Percentiles rank a stretch among this genome's conserved stretches.
Evolutionary conservation across 352 stramenopile genomes (phyloP).

Genomic region (Phytopythium mirpurense): DNA sequence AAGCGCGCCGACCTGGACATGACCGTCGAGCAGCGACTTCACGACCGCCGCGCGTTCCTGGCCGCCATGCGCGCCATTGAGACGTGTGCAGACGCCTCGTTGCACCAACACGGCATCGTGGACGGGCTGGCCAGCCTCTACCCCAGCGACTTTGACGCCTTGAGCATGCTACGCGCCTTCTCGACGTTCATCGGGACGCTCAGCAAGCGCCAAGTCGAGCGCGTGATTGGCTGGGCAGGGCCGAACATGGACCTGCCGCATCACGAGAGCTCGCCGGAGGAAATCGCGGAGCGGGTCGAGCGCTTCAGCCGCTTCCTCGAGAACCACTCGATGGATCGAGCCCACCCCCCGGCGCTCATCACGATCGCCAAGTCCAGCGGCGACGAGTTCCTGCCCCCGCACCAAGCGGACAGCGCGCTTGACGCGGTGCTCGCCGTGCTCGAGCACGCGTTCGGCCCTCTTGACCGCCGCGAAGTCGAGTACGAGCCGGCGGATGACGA

Average conservation of each 20-base stretch:
- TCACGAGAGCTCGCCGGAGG: slow-evolving; percentile 45
- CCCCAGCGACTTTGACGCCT: slow-evolving; percentile 6
- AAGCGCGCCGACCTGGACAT: slow-evolving; percentile 21
- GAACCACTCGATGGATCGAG: slow-evolving; percentile 8
- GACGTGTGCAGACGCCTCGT: slow-evolving; percentile 6
- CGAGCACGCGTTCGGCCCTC: slow-evolving; percentile 19
- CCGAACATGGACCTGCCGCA: slow-evolving; percentile 66
- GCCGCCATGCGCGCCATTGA: slow-evolving; percentile 30
- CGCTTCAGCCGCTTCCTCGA: slow-evolving; percentile 31
- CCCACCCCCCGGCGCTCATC: slow-evolving; percentile 51
- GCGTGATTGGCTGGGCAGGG: slow-evolving; percentile 16
- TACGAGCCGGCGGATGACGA: slow-evolving; percentile 32
- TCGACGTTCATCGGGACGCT: background rate
- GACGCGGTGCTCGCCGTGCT: slow-evolving; percentile 46
- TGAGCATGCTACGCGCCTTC: slow-evolving; percentile 20
- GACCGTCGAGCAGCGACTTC: slow-evolving; percentile 15
- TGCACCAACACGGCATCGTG: slow-evolving; percentile 5
- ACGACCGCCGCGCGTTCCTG: slow-evolving; percentile 27
- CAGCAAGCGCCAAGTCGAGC: background rate
- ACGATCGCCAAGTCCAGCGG: slow-evolving; percentile 78
- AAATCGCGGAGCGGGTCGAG: slow-evolving; percentile 43
- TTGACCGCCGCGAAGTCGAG: slow-evolving; percentile 38
- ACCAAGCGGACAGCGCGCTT: slow-evolving; percentile 52
- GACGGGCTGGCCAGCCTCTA: slow-evolving; percentile 27
- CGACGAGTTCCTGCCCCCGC: slow-evolving; percentile 64